Base-by-base conservation (phyloP, 83 land plant genomes). In the Picea engelmannii region DNA sequence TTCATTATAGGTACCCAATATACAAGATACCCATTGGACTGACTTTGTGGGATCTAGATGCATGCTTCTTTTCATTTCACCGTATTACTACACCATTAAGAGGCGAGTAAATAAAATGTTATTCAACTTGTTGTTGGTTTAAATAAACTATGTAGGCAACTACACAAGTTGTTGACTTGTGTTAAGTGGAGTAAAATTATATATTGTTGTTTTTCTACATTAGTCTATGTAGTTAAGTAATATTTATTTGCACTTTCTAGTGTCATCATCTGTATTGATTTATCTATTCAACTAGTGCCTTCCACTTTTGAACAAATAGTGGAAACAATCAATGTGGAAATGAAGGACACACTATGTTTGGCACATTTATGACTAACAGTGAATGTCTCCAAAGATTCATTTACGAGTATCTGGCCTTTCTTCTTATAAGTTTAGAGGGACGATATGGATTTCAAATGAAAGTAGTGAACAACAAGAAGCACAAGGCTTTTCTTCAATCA, bases 331-430 rank as follows among this genome's bases (percentile, higher is more conserved):
- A 66, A 21, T 80, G 38, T 42, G 66, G 35, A 44, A 62, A 31
- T n/a, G 67, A 44, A 80, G 31, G 23, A n/a, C 55, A 38, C 2
- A 5, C 11, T 18, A 6, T 7, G 58, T 20, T 73, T 44, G 58
- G 76, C 40, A 73, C 58, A n/a, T 40, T 73, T 40, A 15, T 73
- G 76, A 42, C 44, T 18, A 70, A 6, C 16, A n/a, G 18, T 2
- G 76, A 6, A 59, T 5, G 79, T 13, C 13, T 42, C 7, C 78
- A 78, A 81, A 78, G 82, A 79, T 89, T 40, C 47, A 81, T 40
- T 65, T 94, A 27, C 95, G 84, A 12, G 81, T 80, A 12, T 91
- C 89, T 84, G 96, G 95, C 18, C 84, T 94, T 3, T 92, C 93
- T 13, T 86, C 90, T 6, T 94, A 94, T 83, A 94, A 94, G 75